Evolutionary conservation across 495 filamentous ascomycete species (phyloP).

Genomic region (Talaromyces thailandensis): DNA sequence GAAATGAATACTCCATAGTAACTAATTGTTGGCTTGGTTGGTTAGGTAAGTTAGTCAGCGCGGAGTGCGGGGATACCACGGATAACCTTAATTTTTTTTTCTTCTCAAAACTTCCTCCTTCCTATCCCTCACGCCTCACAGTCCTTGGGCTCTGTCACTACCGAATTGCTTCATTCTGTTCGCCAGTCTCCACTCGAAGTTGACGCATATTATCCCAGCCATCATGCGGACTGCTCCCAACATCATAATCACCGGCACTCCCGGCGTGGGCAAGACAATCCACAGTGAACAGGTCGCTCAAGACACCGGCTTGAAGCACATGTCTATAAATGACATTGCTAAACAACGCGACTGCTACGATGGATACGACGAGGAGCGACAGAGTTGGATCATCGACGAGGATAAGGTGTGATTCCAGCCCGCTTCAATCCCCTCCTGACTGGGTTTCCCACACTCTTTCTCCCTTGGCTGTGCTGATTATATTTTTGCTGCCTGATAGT

Average conservation of each 20-base stretch:
- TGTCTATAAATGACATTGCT: constrained; percentile 83
- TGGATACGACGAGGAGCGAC: constrained; percentile 71
- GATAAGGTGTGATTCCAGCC: constrained; percentile 59
- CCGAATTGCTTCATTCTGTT: background rate
- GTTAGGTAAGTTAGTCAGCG: too few species aligned
- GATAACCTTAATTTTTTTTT: background rate
- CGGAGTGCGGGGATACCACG: background rate
- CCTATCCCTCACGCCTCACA: background rate
- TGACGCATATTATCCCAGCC: background rate
- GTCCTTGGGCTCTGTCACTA: background rate
- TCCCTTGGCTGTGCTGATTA: background rate
- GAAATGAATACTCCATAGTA: too few species aligned
- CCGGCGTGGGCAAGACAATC: constrained; percentile 89
- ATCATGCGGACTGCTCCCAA: constrained; percentile 60
- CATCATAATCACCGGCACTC: constrained; percentile 91
- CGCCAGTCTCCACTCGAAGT: background rate
- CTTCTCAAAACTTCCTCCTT: background rate
- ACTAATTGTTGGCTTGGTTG: too few species aligned
- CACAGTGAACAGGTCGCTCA: constrained; percentile 74
- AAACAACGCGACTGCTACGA: constrained; percentile 79
- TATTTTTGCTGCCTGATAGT: constrained; percentile 20
- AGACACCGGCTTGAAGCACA: constrained; percentile 64
- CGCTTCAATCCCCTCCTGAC: background rate
- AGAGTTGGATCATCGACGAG: constrained; percentile 92
- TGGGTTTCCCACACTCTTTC: background rate